phyloP scores from a whole-genome alignment of 225 moss, liverwort and hornwort species.

The Neckera pumila region DNA sequence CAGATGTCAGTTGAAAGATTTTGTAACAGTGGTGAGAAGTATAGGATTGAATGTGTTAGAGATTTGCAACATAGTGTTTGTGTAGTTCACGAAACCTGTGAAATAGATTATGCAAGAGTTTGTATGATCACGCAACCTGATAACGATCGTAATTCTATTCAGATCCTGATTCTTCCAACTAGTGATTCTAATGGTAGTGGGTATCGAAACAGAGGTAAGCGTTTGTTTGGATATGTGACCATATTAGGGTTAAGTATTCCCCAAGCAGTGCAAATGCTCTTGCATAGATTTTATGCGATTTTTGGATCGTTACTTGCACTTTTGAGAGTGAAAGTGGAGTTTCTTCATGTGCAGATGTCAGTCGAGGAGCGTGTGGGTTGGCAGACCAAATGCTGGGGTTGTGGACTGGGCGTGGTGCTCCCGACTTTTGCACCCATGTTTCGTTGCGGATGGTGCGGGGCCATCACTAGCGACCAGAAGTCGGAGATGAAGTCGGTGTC shows the following conservation, averaged over 20 bases:
- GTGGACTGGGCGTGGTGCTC: slow-evolving; percentile 62
- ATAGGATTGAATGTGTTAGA: not conserved
- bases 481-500: slow-evolving; percentile 22
- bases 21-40: not conserved
- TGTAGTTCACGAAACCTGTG: not conserved
- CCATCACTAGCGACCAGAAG: slow-evolving; percentile 49
- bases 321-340: not conserved
- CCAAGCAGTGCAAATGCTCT: not conserved
- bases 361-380: slow-evolving; percentile 35
- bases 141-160: not conserved
- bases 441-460: slow-evolving; percentile 97
- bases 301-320: not conserved
- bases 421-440: slow-evolving; percentile 52
- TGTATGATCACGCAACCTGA: not conserved
- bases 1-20: not conserved
- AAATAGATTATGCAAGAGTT: not conserved
- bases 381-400: slow-evolving; percentile 85
- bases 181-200: not conserved
- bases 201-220: not conserved
- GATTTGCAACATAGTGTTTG: not conserved
- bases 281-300: not conserved
- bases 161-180: not conserved
- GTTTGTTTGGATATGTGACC: not conserved
- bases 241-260: not conserved
- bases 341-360: not conserved